Conservation (phyloP, 148 eudicot species). For the Silene latifolia region DNA sequence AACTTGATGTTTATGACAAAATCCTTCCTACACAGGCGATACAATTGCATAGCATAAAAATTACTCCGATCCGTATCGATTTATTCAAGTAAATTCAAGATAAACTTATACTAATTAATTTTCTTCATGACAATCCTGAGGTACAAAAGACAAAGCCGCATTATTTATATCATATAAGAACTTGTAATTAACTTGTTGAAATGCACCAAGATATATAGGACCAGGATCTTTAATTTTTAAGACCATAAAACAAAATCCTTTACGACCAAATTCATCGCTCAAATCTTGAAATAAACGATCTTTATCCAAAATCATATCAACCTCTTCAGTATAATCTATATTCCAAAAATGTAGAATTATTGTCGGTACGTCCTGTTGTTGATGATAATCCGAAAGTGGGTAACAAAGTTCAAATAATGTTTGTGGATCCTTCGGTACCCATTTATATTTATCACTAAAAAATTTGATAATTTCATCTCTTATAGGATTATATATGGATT, state of each 20-base stretch:
- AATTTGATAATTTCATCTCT: neutral
- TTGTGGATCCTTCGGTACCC: neutral
- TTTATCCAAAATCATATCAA: slow-evolving; percentile 21
- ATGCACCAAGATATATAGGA: slow-evolving; percentile 18
- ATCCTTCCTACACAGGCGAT: too few species aligned
- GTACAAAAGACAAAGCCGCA: slow-evolving; percentile 5
- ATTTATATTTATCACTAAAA: slow-evolving; percentile 3
- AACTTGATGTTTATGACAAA: too few species aligned
- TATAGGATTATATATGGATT: neutral
- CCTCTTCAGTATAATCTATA: neutral
- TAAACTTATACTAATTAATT: neutral
- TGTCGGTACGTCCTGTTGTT: neutral
- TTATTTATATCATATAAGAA: slow-evolving; percentile 7
- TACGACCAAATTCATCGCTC: neutral
- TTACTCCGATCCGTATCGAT: too few species aligned
- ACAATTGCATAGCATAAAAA: too few species aligned
- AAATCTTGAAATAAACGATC: slow-evolving; percentile 6
- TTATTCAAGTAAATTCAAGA: too few species aligned
- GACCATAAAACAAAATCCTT: slow-evolving; percentile 20
- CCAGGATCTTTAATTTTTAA: slow-evolving; percentile 5
- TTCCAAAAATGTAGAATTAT: slow-evolving; percentile 9
- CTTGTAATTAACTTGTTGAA: slow-evolving; percentile 24
- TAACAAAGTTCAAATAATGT: slow-evolving; percentile 1
- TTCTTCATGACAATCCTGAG: neutral
- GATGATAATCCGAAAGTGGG: neutral